Conservation (phyloP, 768 basidiomycete species). For the Suillus ampliporus region DNA sequence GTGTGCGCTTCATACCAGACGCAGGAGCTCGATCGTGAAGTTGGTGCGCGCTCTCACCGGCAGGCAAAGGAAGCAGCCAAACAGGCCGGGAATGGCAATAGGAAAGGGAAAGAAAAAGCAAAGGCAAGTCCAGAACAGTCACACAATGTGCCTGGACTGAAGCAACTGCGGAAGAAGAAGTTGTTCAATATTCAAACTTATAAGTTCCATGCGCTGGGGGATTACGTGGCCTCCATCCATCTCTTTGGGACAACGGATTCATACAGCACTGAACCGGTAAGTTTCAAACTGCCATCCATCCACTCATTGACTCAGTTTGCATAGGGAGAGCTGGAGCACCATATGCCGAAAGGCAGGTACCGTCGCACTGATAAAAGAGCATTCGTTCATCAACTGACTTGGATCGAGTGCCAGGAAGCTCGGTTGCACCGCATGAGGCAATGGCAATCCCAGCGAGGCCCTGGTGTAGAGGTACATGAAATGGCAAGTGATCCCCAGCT, state of each 20-base stretch:
- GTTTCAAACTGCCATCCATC: constrained; percentile 2
- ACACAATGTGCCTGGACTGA: no score
- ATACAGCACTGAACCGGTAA: constrained; percentile 37
- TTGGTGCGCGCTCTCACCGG: background rate
- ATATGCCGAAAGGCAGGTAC: constrained; percentile 16
- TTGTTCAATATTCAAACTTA: constrained; percentile 37
- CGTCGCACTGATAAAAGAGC: constrained; percentile 7
- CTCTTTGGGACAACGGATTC: constrained; percentile 39
- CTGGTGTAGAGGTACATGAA: no score
- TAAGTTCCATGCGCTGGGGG: constrained; percentile 40
- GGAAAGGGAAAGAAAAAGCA: no score
- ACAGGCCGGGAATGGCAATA: no score
- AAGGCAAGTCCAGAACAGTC: no score
- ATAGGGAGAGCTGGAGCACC: constrained; percentile 24
- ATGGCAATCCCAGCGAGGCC: no score
- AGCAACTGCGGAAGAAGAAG: no score
- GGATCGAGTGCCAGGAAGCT: constrained; percentile 4
- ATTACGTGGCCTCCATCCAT: constrained; percentile 33
- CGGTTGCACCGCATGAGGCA: constrained; percentile 3
- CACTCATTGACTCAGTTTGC: no score
- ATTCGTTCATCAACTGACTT: background rate
- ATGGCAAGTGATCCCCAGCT: no score
- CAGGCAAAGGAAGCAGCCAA: no score
- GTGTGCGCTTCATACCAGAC: constrained; percentile 28
- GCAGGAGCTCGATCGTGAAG: constrained; percentile 18